Conservation (phyloP, 1,284 basidiomycete genomes). For the Ganoderma boninense region DNA sequence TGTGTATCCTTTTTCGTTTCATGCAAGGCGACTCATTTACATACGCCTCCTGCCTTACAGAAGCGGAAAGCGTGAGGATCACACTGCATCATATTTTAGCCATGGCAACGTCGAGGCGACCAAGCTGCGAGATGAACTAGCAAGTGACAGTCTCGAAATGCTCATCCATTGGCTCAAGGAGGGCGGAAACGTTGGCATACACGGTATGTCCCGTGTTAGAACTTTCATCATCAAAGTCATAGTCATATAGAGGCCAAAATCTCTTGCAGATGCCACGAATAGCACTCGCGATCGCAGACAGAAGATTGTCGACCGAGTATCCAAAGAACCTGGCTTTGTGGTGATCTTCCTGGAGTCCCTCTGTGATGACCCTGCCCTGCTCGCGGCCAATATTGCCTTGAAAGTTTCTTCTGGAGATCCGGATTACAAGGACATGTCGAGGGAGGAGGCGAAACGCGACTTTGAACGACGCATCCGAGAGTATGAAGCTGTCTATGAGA, state of each 20-base stretch:
- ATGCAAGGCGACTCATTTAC: background rate
- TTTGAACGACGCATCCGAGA: slow-evolving; percentile 92
- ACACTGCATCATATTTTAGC: slow-evolving; percentile 93
- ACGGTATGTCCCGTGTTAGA: slow-evolving; percentile 64
- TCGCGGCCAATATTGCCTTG: slow-evolving; percentile 94
- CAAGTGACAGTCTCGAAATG: slow-evolving; percentile 94
- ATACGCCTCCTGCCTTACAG: slow-evolving; percentile 43
- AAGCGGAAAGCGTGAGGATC: slow-evolving; percentile 87
- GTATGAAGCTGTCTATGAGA: slow-evolving; percentile 97
- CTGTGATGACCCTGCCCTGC: slow-evolving; percentile 93
- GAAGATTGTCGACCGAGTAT: slow-evolving; percentile 85
- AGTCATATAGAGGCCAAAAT: background rate
- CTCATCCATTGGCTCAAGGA: slow-evolving; percentile 95
- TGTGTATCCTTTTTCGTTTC: slow-evolving; percentile 48
- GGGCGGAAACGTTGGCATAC: slow-evolving; percentile 98
- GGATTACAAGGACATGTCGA: slow-evolving; percentile 92
- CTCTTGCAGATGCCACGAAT: slow-evolving; percentile 86
- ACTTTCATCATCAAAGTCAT: background rate
- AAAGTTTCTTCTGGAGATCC: slow-evolving; percentile 98
- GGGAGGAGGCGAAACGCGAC: slow-evolving; percentile 87
- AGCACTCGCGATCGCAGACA: slow-evolving; percentile 83
- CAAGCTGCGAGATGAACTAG: slow-evolving; percentile 83
- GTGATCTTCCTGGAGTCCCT: slow-evolving; percentile 95
- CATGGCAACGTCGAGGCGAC: slow-evolving; percentile 86
- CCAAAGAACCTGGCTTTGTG: slow-evolving; percentile 88